Conservation (phyloP, 2,329 filamentous ascomycete genomes). For the Calonectria multiphialidica region DNA sequence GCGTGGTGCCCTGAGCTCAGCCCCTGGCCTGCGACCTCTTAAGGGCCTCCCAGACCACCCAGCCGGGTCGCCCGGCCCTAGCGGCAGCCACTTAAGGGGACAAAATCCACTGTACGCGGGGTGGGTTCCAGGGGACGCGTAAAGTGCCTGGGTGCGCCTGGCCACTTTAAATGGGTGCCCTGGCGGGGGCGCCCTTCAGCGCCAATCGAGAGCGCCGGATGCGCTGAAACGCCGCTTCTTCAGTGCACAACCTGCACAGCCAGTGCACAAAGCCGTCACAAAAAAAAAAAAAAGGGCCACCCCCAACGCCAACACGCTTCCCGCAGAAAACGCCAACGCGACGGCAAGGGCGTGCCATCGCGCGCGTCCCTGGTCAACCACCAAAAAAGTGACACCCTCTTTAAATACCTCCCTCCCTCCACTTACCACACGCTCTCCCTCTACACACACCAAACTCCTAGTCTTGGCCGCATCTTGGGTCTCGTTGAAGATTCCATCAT, state of each 20-base stretch:
- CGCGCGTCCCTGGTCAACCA: constrained; percentile 13
- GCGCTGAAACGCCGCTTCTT: not conserved
- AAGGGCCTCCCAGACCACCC: not conserved
- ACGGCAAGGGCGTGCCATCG: constrained; percentile 21
- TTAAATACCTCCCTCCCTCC: constrained; percentile 29
- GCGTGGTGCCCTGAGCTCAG: not conserved
- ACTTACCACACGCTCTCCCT: constrained; percentile 1
- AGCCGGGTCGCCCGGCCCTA: not conserved
- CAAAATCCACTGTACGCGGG: constrained; percentile 7
- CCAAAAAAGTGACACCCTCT: constrained; percentile 10
- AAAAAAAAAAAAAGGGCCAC: not conserved
- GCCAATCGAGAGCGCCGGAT: not conserved
- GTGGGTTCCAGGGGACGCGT: constrained; percentile 7
- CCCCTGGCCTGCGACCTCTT: not conserved
- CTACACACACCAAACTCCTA: constrained; percentile 8
- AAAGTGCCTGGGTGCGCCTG: not conserved
- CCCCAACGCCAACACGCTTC: constrained; percentile 29
- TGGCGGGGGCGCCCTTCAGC: not conserved
- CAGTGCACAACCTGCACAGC: constrained; percentile 7
- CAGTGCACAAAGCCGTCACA: constrained; percentile 10
- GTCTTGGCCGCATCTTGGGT: constrained; percentile 18
- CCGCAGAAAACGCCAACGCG: constrained; percentile 34
- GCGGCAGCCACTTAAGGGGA: constrained; percentile 5
- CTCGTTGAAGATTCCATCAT: not conserved
- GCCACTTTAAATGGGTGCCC: constrained; percentile 5